A percentile compares a stretch with the other conserved stretches of the same genome.
Evolutionary conservation across 805 yeast species (phyloP).

Genomic region (Lachancea cidri): DNA sequence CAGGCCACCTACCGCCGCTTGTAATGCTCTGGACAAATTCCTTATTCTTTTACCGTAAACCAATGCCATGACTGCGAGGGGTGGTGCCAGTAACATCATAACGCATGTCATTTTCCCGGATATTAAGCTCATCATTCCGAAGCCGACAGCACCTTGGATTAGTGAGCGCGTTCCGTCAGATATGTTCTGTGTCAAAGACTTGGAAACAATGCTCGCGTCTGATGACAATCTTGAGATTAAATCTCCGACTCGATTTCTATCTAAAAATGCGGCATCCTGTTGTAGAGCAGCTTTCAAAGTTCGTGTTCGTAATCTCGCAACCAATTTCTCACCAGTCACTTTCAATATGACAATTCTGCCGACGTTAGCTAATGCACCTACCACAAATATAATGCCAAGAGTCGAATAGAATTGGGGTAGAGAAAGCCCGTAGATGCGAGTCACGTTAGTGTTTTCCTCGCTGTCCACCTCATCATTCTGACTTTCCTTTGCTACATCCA

Average conservation of each 20-base stretch:
- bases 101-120: conserved; percentile 77
- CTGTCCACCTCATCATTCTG: conserved; percentile 11
- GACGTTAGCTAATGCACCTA: conserved; percentile 76
- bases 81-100: conserved; percentile 78
- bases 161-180: conserved; percentile 88
- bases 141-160: conserved; percentile 78
- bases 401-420: conserved; percentile 58
- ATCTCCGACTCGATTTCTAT: conserved; percentile 86
- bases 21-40: conserved; percentile 66
- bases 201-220: conserved; percentile 83
- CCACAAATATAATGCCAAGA: conserved; percentile 54
- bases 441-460: conserved; percentile 28
- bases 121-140: conserved; percentile 87
- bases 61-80: conserved; percentile 70
- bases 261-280: conserved; percentile 88
- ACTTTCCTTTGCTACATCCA: conserved; percentile 57
- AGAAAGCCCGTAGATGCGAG: conserved; percentile 53
- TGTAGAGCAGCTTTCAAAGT: conserved; percentile 70
- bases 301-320: conserved; percentile 75
- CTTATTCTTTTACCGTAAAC: conserved; percentile 80
- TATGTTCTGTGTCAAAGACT: conserved; percentile 80
- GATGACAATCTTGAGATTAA: conserved; percentile 81
- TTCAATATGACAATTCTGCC: conserved; percentile 74
- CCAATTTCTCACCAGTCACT: conserved; percentile 79
- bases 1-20: conserved; percentile 76